Evolutionary conservation across 148 eudicot genomes (phyloP).

Genomic region (Bassia scoparia): DNA sequence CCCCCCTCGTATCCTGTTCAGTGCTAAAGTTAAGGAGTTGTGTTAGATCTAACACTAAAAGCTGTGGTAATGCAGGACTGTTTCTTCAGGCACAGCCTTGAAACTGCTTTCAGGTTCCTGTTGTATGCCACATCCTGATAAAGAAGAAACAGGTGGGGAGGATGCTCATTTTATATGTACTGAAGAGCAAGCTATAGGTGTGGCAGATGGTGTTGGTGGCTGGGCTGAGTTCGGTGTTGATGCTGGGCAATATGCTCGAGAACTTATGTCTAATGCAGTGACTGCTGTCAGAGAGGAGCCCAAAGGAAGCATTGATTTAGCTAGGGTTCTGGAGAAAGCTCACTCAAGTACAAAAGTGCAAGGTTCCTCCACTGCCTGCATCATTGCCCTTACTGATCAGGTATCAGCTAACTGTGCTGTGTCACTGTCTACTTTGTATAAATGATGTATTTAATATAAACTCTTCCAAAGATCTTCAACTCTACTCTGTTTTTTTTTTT

Average conservation of each 20-base stretch:
- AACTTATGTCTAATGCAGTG: slow-evolving; percentile 62
- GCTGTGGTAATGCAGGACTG: slow-evolving; percentile 34
- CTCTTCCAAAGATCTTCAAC: too few species aligned
- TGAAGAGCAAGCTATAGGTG: slow-evolving; percentile 61
- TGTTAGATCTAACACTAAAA: background rate
- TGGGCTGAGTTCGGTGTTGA: slow-evolving; percentile 69
- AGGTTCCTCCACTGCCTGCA: slow-evolving; percentile 79
- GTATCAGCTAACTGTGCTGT: slow-evolving; percentile 26
- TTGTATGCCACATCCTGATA: slow-evolving; percentile 72
- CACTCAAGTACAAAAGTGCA: slow-evolving; percentile 53
- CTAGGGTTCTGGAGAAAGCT: slow-evolving; percentile 72
- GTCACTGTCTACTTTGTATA: background rate
- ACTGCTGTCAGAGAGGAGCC: slow-evolving; percentile 63
- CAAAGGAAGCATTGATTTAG: slow-evolving; percentile 56
- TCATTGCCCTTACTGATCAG: slow-evolving; percentile 61
- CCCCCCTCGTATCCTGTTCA: background rate
- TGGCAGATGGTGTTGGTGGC: slow-evolving; percentile 80
- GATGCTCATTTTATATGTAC: slow-evolving; percentile 69
- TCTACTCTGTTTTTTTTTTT: too few species aligned
- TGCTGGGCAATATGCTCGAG: slow-evolving; percentile 65
- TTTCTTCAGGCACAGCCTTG: slow-evolving; percentile 33
- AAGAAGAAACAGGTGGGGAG: slow-evolving; percentile 78
- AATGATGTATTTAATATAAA: background rate
- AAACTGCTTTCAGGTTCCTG: slow-evolving; percentile 62
- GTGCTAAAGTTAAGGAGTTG: background rate